phyloP scores from a whole-genome alignment of 169 alveolate genomes.

The Eimeria sp. region DNA sequence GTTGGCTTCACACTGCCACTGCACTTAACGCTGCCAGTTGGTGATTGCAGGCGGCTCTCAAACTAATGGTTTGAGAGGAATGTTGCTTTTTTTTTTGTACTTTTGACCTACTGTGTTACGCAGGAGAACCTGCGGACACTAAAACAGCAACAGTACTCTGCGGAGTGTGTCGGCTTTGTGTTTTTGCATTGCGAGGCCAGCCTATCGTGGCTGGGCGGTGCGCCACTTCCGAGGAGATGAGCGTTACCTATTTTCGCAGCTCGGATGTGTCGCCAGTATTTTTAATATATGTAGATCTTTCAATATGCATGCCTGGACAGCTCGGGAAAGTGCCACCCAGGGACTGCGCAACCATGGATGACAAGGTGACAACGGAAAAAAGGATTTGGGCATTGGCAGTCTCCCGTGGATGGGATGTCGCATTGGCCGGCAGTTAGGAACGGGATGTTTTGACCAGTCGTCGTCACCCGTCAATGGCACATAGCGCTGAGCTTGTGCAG shows the following conservation, averaged over 20 bases:
- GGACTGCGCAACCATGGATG: constrained; percentile 8
- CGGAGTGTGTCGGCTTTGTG: neutral
- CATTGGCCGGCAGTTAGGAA: neutral
- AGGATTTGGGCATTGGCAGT: neutral
- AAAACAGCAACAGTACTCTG: neutral
- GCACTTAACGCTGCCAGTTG: neutral
- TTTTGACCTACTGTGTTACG: neutral
- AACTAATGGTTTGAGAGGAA: neutral
- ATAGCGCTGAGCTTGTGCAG: constrained; percentile 4
- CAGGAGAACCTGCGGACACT: neutral
- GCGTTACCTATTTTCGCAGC: neutral
- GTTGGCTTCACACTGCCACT: neutral
- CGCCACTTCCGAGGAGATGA: neutral
- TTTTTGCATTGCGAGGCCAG: neutral
- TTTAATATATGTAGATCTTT: neutral
- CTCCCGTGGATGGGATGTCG: neutral
- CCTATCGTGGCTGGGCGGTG: neutral
- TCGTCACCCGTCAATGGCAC: neutral
- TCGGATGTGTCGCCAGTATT: neutral
- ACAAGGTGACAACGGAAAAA: neutral
- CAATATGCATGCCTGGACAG: neutral
- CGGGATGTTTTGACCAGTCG: neutral
- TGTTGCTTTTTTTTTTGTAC: neutral
- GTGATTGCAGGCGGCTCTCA: neutral
- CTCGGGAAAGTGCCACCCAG: neutral